These are phyloP conservation scores for Arachis hypogaea DNA, from an alignment of 306 rosid genomes.

Conservation along the genomic window DNA sequence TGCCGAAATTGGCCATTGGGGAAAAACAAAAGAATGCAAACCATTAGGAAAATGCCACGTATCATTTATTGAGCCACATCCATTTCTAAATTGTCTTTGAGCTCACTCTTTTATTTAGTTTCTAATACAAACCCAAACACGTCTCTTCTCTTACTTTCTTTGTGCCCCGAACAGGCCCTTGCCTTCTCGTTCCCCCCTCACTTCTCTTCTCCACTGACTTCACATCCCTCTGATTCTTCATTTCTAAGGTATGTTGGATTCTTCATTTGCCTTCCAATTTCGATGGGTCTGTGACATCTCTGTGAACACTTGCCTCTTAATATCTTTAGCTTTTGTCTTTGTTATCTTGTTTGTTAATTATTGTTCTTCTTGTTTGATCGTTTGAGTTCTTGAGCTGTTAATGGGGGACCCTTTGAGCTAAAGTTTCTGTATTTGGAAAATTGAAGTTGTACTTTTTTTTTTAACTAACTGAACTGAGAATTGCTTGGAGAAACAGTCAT, in stretches of 20 bases:
- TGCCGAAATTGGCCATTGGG: constrained; percentile 1
- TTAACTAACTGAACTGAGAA: constrained; percentile 5
- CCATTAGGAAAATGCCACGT: constrained; percentile 58
- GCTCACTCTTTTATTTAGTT: neutral
- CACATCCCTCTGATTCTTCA: neutral
- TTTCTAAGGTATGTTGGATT: constrained; percentile 45
- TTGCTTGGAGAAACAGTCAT: neutral
- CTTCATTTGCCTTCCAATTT: constrained; percentile 5
- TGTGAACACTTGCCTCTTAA: neutral
- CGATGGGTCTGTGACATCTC: constrained; percentile 5
- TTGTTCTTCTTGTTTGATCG: neutral
- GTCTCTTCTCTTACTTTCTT: neutral
- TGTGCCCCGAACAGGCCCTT: constrained; percentile 23
- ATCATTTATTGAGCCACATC: constrained; percentile 56
- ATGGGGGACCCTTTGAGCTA: constrained; percentile 15
- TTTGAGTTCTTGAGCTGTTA: constrained; percentile 21
- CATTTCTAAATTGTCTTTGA: neutral
- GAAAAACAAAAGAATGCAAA: neutral
- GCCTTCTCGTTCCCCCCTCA: neutral
- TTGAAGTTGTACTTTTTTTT: neutral
- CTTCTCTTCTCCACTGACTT: constrained; percentile 2
- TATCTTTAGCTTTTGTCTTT: neutral
- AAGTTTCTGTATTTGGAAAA: neutral
- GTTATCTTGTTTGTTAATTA: neutral
- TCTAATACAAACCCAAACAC: neutral